Evolutionary conservation across 768 basidiomycete species (phyloP), one percentile per base, ranked within the genome.

Genomic region (Crucibulum laeve): DNA sequence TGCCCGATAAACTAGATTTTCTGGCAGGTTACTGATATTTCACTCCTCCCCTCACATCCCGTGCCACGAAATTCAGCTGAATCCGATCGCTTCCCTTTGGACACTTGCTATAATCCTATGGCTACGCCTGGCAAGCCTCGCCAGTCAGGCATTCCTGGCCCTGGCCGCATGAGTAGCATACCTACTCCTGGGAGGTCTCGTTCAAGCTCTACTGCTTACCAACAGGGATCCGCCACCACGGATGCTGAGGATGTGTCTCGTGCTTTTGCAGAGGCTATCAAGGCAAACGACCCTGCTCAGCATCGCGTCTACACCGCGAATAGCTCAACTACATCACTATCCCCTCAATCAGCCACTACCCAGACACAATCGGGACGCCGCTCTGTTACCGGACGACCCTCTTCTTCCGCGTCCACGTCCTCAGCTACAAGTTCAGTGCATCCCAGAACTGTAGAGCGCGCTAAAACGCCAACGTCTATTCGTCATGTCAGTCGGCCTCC

Each of bases 231-330:
- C 24, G 50, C 63, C 25, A 53, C 61, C 22, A 47, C 57, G 41
- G 77, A 83, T 53, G 65, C 68, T 43, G 79, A 84, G 38, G 80
- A 73, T 49, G 77, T 83, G 56, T 74, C 79, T 36, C 77, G 77
- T 53, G 83, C 87, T n/a, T 83, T 91, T 50, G 79, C 74, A 33
- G 87, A 89, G 50, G 88, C 88, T 22, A 79, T 91, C 59, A 84
- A 75, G 57, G 78, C 86, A 42, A 88, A 91, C 53, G 84, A 91
- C 58, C 88, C 88, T 28, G 77, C 84, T 14, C 76, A 77, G 33
- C 87, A 90, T 59, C 78, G 82, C 40, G 52, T 69, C 42, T 63
- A 63, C 37, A 53, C 71, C 30, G 23, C 58, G 48, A 69, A 62
- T 50, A 70, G 61, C 50, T 36, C 56, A 1, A 60, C 73, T 5